Conservation (phyloP, 2,329 filamentous ascomycete species). For the Nothophoma quercina region DNA sequence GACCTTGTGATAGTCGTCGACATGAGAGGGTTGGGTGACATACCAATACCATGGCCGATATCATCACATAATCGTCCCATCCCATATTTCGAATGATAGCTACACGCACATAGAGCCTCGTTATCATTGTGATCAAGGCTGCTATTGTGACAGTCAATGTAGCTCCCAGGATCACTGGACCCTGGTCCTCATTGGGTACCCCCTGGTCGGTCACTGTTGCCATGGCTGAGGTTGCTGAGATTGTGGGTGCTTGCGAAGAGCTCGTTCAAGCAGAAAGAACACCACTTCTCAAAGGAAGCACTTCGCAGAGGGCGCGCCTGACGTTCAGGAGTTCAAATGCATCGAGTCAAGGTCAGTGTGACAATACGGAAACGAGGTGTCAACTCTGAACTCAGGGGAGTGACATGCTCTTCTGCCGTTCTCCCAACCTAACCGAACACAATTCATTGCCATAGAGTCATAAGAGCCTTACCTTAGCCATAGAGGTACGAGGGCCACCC, state of each 20-base stretch:
- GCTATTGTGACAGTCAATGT: slow-evolving; percentile 52
- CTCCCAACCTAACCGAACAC: too few relatives aligned
- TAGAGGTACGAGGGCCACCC: background rate
- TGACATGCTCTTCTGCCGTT: background rate
- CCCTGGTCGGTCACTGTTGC: background rate
- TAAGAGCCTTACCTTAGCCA: background rate
- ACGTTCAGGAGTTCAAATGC: background rate
- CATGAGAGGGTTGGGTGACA: background rate
- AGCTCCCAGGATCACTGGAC: slow-evolving; percentile 51
- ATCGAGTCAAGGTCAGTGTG: background rate
- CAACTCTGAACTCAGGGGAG: background rate
- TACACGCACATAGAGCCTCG: slow-evolving; percentile 58
- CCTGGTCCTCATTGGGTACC: slow-evolving; percentile 45
- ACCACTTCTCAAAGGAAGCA: background rate
- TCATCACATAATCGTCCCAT: slow-evolving; percentile 59
- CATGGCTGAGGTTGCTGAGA: background rate
- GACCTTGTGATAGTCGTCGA: too few relatives aligned
- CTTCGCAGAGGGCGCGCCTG: background rate
- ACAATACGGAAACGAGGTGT: background rate
- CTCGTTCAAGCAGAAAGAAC: background rate
- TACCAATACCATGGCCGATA: slow-evolving; percentile 50
- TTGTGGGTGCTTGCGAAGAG: background rate
- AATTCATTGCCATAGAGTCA: background rate
- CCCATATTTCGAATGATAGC: slow-evolving; percentile 59
- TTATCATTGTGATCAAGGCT: slow-evolving; percentile 51